Evolutionary conservation across 2,329 filamentous ascomycete genomes (phyloP).

Genomic region (Monosporascus ibericus): DNA sequence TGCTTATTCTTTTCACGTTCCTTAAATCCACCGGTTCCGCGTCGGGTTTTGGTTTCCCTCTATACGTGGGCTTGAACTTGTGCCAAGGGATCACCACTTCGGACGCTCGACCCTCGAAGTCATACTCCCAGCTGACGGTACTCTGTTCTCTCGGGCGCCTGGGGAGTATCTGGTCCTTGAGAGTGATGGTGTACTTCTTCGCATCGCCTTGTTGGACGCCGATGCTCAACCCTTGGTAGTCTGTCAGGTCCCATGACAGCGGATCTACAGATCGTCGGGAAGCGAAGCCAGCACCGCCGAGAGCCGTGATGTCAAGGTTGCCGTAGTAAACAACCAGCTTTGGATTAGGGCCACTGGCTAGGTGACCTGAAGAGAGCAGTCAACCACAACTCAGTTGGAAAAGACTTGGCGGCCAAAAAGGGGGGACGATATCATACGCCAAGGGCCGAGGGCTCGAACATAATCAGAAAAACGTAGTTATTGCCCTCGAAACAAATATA

Average conservation of each 20-base stretch:
- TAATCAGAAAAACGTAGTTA: neutral
- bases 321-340: conserved; percentile 51
- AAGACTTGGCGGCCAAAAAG: neutral
- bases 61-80: conserved; percentile 65
- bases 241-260: conserved; percentile 56
- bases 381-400: neutral
- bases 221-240: conserved; percentile 56
- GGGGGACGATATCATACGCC: neutral
- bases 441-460: neutral
- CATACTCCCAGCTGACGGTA: conserved; percentile 67
- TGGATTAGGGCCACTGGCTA: conserved; percentile 2
- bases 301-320: conserved; percentile 63
- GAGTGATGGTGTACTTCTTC: conserved; percentile 65
- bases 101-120: conserved; percentile 43
- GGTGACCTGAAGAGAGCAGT: neutral
- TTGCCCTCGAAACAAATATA: neutral
- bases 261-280: conserved; percentile 64
- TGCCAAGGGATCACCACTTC: conserved; percentile 56
- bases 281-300: conserved; percentile 78
- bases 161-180: conserved; percentile 64
- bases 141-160: conserved; percentile 59
- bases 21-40: conserved; percentile 52
- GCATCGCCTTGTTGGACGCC: conserved; percentile 47
- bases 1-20: conserved; percentile 58
- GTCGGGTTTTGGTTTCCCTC: conserved; percentile 59